Conservation (phyloP, 805 yeast genomes). For the Yamadazyma phyllophila region DNA sequence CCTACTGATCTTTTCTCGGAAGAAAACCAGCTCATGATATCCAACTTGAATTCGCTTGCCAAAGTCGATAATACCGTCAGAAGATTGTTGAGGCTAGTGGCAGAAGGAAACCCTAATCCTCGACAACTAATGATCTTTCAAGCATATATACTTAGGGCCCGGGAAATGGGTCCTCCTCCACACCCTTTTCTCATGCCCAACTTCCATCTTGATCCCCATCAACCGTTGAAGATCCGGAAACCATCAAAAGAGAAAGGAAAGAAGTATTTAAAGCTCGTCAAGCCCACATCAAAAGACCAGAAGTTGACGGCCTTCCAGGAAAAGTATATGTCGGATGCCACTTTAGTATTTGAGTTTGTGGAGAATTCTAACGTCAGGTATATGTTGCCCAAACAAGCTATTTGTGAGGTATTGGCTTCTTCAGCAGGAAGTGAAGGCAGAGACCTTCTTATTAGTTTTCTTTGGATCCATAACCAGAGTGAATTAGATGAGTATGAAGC, state of each 20-base stretch:
- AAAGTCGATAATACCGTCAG: slow-evolving; percentile 65
- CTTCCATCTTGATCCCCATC: slow-evolving; percentile 24
- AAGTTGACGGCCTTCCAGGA: slow-evolving; percentile 77
- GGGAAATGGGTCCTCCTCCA: slow-evolving; percentile 63
- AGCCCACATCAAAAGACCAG: slow-evolving; percentile 42
- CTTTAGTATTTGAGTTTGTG: slow-evolving; percentile 77
- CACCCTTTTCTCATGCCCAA: slow-evolving; percentile 20
- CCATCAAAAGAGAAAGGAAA: slow-evolving; percentile 20
- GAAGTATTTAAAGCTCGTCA: slow-evolving; percentile 15
- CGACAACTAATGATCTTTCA: slow-evolving; percentile 78
- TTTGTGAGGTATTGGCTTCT: slow-evolving; percentile 55
- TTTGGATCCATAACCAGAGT: slow-evolving; percentile 49
- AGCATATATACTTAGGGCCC: slow-evolving; percentile 73
- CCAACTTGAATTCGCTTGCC: slow-evolving; percentile 81
- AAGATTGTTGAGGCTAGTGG: slow-evolving; percentile 78
- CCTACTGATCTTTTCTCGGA: slow-evolving; percentile 49
- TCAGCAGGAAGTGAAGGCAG: slow-evolving; percentile 25
- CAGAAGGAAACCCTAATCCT: slow-evolving; percentile 72
- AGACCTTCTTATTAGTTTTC: slow-evolving; percentile 47
- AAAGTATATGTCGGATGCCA: slow-evolving; percentile 63
- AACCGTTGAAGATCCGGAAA: slow-evolving; percentile 19
- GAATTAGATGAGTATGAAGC: slow-evolving; percentile 48
- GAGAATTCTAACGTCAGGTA: slow-evolving; percentile 78
- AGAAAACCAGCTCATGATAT: slow-evolving; percentile 78
- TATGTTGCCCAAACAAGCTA: slow-evolving; percentile 70